Percentiles rank a stretch among this genome's conserved stretches.
Conservation (phyloP, 257 asterid species). For the Avicennia marina region DNA sequence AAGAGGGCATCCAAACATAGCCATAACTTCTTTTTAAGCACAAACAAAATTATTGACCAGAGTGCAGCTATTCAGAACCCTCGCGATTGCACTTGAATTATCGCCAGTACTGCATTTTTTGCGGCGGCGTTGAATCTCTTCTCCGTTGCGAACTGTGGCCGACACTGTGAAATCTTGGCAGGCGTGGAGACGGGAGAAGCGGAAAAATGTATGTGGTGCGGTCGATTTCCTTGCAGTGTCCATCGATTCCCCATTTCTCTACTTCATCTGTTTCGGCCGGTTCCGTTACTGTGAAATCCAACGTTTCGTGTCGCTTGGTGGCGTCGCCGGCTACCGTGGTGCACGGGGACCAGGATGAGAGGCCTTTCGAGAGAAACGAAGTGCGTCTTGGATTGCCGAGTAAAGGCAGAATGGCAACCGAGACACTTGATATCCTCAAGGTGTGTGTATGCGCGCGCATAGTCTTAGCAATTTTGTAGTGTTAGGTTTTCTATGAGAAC, state of each 20-base stretch:
- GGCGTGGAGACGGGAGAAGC: too few relatives aligned
- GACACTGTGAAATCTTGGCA: too few relatives aligned
- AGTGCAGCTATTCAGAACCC: too few relatives aligned
- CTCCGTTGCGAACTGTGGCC: too few relatives aligned
- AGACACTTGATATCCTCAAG: slow-evolving; percentile 85
- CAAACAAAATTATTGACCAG: too few relatives aligned
- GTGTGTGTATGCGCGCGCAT: slow-evolving; percentile 37
- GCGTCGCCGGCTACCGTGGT: slow-evolving; percentile 44
- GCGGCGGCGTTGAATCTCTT: too few relatives aligned
- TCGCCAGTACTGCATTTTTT: too few relatives aligned
- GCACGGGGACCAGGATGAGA: slow-evolving; percentile 48
- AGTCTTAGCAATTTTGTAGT: not conserved
- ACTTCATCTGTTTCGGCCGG: slow-evolving; percentile 15
- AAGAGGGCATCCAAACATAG: too few relatives aligned
- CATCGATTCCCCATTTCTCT: slow-evolving; percentile 11
- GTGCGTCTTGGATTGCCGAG: slow-evolving; percentile 94
- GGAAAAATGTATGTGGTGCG: slow-evolving; percentile 16
- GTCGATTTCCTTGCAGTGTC: slow-evolving; percentile 17
- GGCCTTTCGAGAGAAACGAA: slow-evolving; percentile 40
- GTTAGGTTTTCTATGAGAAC: not conserved
- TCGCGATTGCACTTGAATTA: too few relatives aligned
- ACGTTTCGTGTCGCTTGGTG: slow-evolving; percentile 47
- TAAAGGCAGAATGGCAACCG: slow-evolving; percentile 93
- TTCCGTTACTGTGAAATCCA: slow-evolving; percentile 33
- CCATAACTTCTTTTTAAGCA: too few relatives aligned